Conservation (phyloP, 1,284 basidiomycete species). For the Trametes polyzona region DNA sequence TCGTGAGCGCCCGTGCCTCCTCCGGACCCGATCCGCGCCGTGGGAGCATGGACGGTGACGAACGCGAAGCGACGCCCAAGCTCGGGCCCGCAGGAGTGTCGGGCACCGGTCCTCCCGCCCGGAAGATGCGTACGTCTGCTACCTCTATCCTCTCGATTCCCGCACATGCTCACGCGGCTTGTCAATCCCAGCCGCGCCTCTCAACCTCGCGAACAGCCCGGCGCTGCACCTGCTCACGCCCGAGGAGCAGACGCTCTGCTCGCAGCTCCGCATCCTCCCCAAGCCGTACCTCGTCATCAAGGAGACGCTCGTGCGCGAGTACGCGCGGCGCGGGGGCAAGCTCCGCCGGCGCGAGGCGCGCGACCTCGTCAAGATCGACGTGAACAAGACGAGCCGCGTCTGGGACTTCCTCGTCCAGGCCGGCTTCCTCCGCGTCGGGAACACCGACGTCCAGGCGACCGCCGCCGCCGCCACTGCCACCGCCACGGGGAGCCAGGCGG, state of each 20-base stretch:
- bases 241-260: slow-evolving; percentile 88
- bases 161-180: slow-evolving; percentile 6
- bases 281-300: slow-evolving; percentile 94
- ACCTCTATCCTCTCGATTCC: slow-evolving; percentile 3
- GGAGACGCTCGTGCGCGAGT: slow-evolving; percentile 89
- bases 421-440: slow-evolving; percentile 59
- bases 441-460: slow-evolving; percentile 24
- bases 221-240: slow-evolving; percentile 86
- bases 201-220: slow-evolving; percentile 87
- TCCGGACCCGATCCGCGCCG: slow-evolving; percentile 60
- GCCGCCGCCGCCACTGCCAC: slow-evolving; percentile 15
- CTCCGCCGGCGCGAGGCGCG: slow-evolving; percentile 84
- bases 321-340: slow-evolving; percentile 86
- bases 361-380: slow-evolving; percentile 89
- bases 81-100: slow-evolving; percentile 35
- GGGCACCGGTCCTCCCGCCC: slow-evolving; percentile 43
- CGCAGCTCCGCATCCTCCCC: slow-evolving; percentile 84
- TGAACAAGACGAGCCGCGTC: slow-evolving; percentile 87
- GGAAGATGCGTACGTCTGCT: slow-evolving; percentile 52
- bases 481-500: not conserved
- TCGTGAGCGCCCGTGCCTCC: slow-evolving; percentile 54
- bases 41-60: slow-evolving; percentile 55
- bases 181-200: slow-evolving; percentile 67
- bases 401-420: slow-evolving; percentile 89
- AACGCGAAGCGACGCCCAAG: slow-evolving; percentile 63